Conservation (phyloP, 306 rosid genomes). For the Cyclanthera cordifolia region DNA sequence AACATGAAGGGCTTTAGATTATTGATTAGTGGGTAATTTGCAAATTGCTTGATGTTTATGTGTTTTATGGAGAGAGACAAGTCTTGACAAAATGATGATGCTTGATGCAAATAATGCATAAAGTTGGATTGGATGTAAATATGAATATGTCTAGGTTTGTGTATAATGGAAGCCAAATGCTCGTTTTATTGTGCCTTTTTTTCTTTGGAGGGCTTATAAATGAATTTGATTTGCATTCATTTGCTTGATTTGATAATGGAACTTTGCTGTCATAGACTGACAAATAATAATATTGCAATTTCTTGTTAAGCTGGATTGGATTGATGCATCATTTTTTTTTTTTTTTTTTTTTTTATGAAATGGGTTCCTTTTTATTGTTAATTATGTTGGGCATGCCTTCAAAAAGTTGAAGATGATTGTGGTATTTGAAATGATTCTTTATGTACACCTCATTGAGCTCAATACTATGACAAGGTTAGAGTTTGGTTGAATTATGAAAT, state of each 20-base stretch:
- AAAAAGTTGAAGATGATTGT: neutral
- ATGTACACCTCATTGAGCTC: neutral
- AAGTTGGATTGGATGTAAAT: neutral
- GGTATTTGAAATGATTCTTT: neutral
- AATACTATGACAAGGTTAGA: too few species aligned
- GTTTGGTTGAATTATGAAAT: too few species aligned
- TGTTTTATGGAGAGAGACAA: conserved; percentile 5
- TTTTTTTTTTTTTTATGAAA: neutral
- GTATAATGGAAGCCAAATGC: neutral
- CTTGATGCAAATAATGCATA: conserved; percentile 1
- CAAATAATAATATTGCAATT: neutral
- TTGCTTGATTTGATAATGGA: neutral
- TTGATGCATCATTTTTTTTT: too few species aligned
- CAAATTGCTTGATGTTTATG: neutral
- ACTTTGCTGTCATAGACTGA: neutral
- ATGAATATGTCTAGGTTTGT: conserved; percentile 1
- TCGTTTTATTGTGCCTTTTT: neutral
- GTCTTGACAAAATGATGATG: conserved; percentile 2
- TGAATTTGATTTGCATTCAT: neutral
- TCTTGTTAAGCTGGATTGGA: neutral
- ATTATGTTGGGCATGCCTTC: neutral
- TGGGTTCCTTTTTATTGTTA: neutral
- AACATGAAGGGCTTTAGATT: neutral
- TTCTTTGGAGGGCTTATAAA: neutral
- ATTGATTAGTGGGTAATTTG: neutral